phyloP scores from a whole-genome alignment of 2,329 filamentous ascomycete species.

The Beauveria caledonica region DNA sequence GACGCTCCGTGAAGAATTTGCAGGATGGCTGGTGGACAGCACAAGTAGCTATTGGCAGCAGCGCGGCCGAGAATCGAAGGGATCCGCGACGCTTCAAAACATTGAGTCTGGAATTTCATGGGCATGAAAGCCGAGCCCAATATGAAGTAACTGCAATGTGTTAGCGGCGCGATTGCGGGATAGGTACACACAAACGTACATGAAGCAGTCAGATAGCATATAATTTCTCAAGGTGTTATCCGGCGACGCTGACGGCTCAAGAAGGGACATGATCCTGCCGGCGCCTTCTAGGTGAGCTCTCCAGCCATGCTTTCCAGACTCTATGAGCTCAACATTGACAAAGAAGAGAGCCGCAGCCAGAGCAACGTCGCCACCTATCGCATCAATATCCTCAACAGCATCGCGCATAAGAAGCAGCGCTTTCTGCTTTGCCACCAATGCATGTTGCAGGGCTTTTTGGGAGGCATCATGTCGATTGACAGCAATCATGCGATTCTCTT shows the following conservation, averaged over 20 bases:
- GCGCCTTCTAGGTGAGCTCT: slow-evolving; percentile 39
- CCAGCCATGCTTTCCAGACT: slow-evolving; percentile 40
- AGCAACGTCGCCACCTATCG: slow-evolving; percentile 31
- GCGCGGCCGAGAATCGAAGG: slow-evolving; percentile 30
- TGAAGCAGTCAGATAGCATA: slow-evolving; percentile 40
- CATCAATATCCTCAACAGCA: slow-evolving; percentile 31
- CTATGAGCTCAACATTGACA: slow-evolving; percentile 42
- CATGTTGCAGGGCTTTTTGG: slow-evolving; percentile 30
- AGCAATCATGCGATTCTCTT: slow-evolving; percentile 7
- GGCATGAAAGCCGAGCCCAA: slow-evolving; percentile 36
- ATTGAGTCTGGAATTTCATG: slow-evolving; percentile 22
- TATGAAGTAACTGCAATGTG: slow-evolving; percentile 32
- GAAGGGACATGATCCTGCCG: slow-evolving; percentile 33
- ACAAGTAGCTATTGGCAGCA: slow-evolving; percentile 38
- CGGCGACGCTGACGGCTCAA: slow-evolving; percentile 25
- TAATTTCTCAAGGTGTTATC: slow-evolving; percentile 34
- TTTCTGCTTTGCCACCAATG: slow-evolving; percentile 37
- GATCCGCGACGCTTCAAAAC: slow-evolving; percentile 30
- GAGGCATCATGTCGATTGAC: slow-evolving; percentile 17
- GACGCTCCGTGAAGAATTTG: slow-evolving; percentile 36
- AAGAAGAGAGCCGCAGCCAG: slow-evolving; percentile 41
- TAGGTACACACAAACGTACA: slow-evolving; percentile 21
- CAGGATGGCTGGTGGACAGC: slow-evolving; percentile 36
- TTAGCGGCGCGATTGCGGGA: background rate
- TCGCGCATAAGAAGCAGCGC: slow-evolving; percentile 33